These are phyloP conservation scores for Termitomyces bulborhizus DNA, from an alignment of 768 basidiomycete species.

Conservation along the genomic window DNA sequence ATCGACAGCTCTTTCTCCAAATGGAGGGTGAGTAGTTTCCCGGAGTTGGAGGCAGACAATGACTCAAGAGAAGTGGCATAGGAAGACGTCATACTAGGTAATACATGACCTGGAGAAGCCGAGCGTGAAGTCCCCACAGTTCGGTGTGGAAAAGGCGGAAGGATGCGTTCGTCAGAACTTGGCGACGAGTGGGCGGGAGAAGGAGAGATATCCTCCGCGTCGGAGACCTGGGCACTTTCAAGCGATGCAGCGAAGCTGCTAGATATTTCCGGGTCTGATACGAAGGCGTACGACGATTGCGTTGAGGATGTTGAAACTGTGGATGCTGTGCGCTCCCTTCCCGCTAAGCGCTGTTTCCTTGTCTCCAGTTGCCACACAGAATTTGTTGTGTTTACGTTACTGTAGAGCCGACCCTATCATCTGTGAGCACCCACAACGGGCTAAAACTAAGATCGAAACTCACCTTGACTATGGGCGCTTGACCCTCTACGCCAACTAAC, in stretches of 20 bases:
- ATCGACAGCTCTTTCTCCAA: constrained; percentile 73
- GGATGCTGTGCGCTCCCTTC: constrained; percentile 69
- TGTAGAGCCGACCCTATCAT: constrained; percentile 66
- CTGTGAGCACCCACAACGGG: background rate
- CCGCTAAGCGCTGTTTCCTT: constrained; percentile 43
- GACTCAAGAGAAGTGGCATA: constrained; percentile 73
- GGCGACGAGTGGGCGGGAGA: constrained; percentile 64
- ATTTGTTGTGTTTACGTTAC: constrained; percentile 54
- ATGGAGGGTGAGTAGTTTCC: constrained; percentile 72
- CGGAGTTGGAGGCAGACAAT: constrained; percentile 47
- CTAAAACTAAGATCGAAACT: constrained; percentile 10
- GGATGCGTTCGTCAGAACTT: constrained; percentile 44
- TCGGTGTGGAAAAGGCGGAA: constrained; percentile 23
- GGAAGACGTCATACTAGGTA: constrained; percentile 60
- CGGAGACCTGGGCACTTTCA: constrained; percentile 68
- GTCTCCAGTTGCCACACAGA: constrained; percentile 82
- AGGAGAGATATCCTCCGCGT: constrained; percentile 56
- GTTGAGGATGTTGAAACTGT: constrained; percentile 71
- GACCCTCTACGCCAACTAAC: constrained; percentile 67
- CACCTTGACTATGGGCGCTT: constrained; percentile 70
- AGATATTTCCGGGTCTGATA: constrained; percentile 82
- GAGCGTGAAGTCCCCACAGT: constrained; percentile 39
- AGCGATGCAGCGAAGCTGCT: constrained; percentile 82
- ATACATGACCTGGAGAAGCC: constrained; percentile 49
- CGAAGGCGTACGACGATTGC: constrained; percentile 74